A percentile compares a stretch with the other conserved stretches of the same genome.
phyloP scores from a whole-genome alignment of 331 rosid species.

The Acacia pycnantha region DNA sequence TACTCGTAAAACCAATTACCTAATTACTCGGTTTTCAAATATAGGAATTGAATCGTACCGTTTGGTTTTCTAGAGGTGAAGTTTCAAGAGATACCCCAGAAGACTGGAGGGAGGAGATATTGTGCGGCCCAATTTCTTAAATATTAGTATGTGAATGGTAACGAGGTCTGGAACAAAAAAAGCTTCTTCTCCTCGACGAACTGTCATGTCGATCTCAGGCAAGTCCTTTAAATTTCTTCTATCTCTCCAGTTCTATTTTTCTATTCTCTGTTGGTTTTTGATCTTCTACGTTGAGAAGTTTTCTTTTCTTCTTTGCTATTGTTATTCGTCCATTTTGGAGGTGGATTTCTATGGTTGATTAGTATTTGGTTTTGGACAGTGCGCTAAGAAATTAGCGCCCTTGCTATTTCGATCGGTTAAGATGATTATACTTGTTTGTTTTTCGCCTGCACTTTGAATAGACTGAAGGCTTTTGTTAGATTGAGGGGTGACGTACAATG shows the following conservation, averaged over 20 bases:
- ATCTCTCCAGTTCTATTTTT: neutral
- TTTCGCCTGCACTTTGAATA: neutral
- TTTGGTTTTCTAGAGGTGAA: neutral
- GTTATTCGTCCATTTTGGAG: neutral
- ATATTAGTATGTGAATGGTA: conserved; percentile 36
- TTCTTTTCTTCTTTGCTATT: neutral
- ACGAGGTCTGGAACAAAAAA: conserved; percentile 54
- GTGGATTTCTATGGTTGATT: neutral
- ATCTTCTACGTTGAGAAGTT: neutral
- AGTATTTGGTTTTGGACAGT: neutral
- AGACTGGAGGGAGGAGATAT: neutral
- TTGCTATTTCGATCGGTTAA: neutral
- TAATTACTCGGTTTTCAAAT: neutral
- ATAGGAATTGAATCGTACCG: neutral
- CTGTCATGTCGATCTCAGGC: conserved; percentile 20
- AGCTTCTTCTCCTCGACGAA: conserved; percentile 22
- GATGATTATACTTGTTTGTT: neutral
- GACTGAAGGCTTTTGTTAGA: neutral
- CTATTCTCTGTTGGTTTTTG: neutral
- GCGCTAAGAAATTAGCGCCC: neutral
- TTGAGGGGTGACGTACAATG: neutral
- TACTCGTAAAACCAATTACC: neutral
- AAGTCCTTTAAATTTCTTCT: neutral
- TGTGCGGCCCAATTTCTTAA: neutral
- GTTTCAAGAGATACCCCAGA: neutral